Evolutionary conservation across 1,284 basidiomycete species (phyloP).

Genomic region (Microbotryum intermedium): DNA sequence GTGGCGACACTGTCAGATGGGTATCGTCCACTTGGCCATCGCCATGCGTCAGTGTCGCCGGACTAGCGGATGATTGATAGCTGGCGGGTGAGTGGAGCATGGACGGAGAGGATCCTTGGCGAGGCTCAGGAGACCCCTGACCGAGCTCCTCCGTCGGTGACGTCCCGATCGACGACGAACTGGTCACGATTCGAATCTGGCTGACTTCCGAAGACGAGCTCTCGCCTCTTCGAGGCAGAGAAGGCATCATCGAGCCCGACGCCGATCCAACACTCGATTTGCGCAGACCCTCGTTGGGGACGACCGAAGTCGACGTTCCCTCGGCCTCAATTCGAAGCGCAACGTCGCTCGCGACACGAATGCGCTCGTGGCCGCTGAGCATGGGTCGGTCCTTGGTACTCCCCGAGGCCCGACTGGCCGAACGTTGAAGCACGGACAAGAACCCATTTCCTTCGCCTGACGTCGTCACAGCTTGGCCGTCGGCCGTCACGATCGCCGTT

Average conservation of each 20-base stretch:
- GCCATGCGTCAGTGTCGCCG: too few species aligned
- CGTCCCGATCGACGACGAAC: neutral
- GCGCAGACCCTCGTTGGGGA: too few species aligned
- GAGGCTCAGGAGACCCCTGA: neutral
- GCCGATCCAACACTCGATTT: too few species aligned
- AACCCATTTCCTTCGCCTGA: neutral
- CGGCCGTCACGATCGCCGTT: neutral
- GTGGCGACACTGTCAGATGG: neutral
- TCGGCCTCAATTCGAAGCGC: slow-evolving; percentile 11
- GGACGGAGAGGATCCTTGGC: too few species aligned
- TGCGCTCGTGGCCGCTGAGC: slow-evolving; percentile 6
- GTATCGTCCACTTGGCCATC: too few species aligned
- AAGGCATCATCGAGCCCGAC: too few species aligned
- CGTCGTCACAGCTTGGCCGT: neutral
- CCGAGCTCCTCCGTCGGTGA: neutral
- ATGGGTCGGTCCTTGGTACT: neutral
- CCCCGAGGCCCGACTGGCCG: neutral
- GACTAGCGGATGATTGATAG: too few species aligned
- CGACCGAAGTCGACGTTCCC: neutral
- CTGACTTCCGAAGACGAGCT: neutral
- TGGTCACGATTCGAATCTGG: neutral
- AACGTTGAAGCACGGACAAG: neutral
- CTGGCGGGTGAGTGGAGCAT: too few species aligned
- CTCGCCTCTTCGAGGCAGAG: neutral
- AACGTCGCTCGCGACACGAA: slow-evolving; percentile 23